Percentiles rank a stretch among this genome's conserved stretches.
Evolutionary conservation across 1,139 yeast species (phyloP).

Genomic region (Taphrina confusa): DNA sequence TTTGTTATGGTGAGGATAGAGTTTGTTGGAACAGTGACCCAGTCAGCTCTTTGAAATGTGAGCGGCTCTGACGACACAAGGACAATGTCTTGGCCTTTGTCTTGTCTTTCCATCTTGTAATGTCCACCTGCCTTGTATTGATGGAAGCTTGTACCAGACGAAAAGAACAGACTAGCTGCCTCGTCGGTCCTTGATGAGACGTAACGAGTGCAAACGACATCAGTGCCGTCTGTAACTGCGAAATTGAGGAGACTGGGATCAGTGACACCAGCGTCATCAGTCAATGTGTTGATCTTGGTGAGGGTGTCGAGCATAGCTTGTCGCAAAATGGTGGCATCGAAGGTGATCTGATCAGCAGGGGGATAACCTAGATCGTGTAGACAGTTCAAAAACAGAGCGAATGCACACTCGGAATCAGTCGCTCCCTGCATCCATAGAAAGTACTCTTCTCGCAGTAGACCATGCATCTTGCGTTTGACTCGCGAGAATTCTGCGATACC

Average conservation of each 20-base stretch:
- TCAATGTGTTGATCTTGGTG: slow-evolving; percentile 70
- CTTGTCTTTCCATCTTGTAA: slow-evolving; percentile 89
- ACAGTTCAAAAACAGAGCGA: slow-evolving; percentile 82
- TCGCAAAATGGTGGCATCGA: slow-evolving; percentile 63
- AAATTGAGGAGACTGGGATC: slow-evolving; percentile 90
- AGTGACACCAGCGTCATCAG: slow-evolving; percentile 52
- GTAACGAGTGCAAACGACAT: slow-evolving; percentile 86
- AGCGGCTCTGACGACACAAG: slow-evolving; percentile 95
- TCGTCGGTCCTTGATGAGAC: slow-evolving; percentile 87
- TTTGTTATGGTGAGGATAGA: slow-evolving; percentile 78
- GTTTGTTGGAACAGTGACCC: slow-evolving; percentile 96
- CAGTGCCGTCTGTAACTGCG: slow-evolving; percentile 90
- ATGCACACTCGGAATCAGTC: slow-evolving; percentile 93
- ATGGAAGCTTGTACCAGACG: slow-evolving; percentile 78
- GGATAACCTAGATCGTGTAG: slow-evolving; percentile 73
- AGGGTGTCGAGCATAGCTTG: slow-evolving; percentile 73
- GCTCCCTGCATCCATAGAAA: slow-evolving; percentile 84
- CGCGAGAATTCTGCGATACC: slow-evolving; percentile 63
- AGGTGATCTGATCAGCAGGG: slow-evolving; percentile 53
- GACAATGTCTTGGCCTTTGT: slow-evolving; percentile 89
- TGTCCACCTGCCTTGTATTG: slow-evolving; percentile 84
- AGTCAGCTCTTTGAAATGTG: slow-evolving; percentile 93
- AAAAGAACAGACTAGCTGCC: slow-evolving; percentile 93
- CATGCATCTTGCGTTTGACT: slow-evolving; percentile 71
- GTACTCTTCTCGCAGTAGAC: slow-evolving; percentile 75